Conservation (phyloP, 2,329 filamentous ascomycete genomes). For the Proliferodiscus dingleyae region DNA sequence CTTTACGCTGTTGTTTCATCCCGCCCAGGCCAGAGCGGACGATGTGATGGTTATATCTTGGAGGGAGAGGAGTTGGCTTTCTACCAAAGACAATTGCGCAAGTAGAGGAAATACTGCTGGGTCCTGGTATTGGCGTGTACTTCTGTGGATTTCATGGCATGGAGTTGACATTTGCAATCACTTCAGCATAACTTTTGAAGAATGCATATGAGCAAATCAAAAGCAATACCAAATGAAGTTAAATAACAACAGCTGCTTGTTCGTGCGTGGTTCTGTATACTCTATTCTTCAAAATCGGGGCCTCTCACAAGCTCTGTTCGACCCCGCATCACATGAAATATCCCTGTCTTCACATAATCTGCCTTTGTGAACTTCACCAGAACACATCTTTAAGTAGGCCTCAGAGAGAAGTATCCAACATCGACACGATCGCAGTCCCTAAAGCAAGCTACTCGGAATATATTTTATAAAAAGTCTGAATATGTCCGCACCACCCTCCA, state of each 20-base stretch:
- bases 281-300: not conserved
- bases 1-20: constrained; percentile 89
- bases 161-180: constrained; percentile 27
- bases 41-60: constrained; percentile 94
- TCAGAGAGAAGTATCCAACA: too few relatives aligned
- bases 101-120: constrained; percentile 56
- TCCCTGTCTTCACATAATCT: not conserved
- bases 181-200: constrained; percentile 19
- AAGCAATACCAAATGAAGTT: constrained; percentile 23
- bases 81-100: constrained; percentile 99
- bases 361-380: too few relatives aligned
- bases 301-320: constrained; percentile 5
- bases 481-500: constrained; percentile 9
- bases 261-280: not conserved
- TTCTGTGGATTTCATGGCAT: constrained; percentile 30
- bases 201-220: constrained; percentile 26
- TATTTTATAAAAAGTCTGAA: too few relatives aligned
- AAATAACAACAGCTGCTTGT: not conserved
- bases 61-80: constrained; percentile 99
- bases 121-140: constrained; percentile 28
- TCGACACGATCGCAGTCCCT: too few relatives aligned
- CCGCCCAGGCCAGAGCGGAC: constrained; percentile 93
- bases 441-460: too few relatives aligned
- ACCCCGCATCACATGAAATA: constrained; percentile 19
- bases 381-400: too few relatives aligned